Conservation (phyloP, 2,329 filamentous ascomycete species). For the Grosmannia penicillata region DNA sequence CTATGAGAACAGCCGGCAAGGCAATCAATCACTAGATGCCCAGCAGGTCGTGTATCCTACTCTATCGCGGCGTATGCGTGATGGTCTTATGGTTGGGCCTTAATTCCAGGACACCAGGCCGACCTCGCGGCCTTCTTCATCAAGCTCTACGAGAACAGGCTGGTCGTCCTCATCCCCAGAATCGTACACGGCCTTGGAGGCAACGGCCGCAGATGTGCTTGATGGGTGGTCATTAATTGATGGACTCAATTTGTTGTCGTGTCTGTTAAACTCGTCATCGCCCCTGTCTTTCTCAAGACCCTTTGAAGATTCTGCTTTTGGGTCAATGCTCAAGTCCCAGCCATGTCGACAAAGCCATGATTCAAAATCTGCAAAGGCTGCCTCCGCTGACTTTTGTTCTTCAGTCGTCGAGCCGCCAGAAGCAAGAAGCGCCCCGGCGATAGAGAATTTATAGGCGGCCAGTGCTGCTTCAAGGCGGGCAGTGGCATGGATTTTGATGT, state of each 20-base stretch:
- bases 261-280: background rate
- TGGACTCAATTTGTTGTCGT: background rate
- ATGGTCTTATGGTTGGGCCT: slow-evolving; percentile 1
- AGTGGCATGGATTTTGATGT: slow-evolving; percentile 18
- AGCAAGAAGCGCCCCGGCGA: slow-evolving; percentile 30
- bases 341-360: slow-evolving; percentile 30
- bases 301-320: slow-evolving; percentile 32
- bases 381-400: slow-evolving; percentile 28
- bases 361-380: slow-evolving; percentile 34
- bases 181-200: too few species aligned
- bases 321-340: slow-evolving; percentile 40
- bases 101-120: slow-evolving; percentile 34
- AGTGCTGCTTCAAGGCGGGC: slow-evolving; percentile 29
- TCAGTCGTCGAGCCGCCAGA: slow-evolving; percentile 19
- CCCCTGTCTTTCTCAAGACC: slow-evolving; percentile 22
- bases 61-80: too few species aligned
- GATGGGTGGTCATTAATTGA: too few species aligned
- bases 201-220: too few species aligned
- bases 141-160: slow-evolving; percentile 36
- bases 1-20: too few species aligned
- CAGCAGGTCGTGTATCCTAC: too few species aligned
- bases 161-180: slow-evolving; percentile 31
- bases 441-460: slow-evolving; percentile 36
- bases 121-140: slow-evolving; percentile 34
- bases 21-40: too few species aligned